These are phyloP conservation scores for Eremothecium coryli DNA, from an alignment of 1,139 yeast genomes.

Conservation along the genomic window DNA sequence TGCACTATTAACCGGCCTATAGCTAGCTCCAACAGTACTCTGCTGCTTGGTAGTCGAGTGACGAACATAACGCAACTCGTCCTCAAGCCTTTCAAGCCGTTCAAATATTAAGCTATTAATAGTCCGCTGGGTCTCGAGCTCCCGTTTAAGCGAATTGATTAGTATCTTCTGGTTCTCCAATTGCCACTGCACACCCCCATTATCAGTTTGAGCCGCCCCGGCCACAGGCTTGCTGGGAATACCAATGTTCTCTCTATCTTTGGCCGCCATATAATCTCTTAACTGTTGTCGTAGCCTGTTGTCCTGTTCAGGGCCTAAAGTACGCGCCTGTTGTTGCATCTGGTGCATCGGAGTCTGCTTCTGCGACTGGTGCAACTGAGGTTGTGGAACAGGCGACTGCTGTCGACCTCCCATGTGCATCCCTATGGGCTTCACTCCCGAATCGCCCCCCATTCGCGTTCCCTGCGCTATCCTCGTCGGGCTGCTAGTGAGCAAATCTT, in stretches of 20 bases:
- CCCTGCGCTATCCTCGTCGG: constrained; percentile 8
- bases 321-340: constrained; percentile 2
- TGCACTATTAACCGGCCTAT: constrained; percentile 6
- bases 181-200: constrained; percentile 3
- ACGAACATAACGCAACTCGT: constrained; percentile 3
- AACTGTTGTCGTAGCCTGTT: constrained; percentile 15
- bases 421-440: not conserved
- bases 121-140: constrained; percentile 7
- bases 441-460: constrained; percentile 2
- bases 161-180: constrained; percentile 3
- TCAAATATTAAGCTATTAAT: constrained; percentile 7
- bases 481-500: constrained; percentile 15
- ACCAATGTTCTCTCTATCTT: constrained; percentile 5
- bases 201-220: not conserved
- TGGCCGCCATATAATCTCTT: constrained; percentile 11
- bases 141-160: constrained; percentile 8
- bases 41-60: constrained; percentile 1
- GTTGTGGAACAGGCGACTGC: not conserved
- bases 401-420: constrained; percentile 1
- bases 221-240: constrained; percentile 4
- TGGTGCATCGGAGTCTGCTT: constrained; percentile 1
- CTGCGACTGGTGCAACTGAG: too few relatives aligned
- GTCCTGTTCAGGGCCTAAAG: constrained; percentile 10
- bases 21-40: not conserved
- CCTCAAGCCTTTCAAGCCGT: constrained; percentile 8